These are phyloP conservation scores for Stellera chamaejasme DNA, from an alignment of 345 rosid species.

Conservation along the genomic window DNA sequence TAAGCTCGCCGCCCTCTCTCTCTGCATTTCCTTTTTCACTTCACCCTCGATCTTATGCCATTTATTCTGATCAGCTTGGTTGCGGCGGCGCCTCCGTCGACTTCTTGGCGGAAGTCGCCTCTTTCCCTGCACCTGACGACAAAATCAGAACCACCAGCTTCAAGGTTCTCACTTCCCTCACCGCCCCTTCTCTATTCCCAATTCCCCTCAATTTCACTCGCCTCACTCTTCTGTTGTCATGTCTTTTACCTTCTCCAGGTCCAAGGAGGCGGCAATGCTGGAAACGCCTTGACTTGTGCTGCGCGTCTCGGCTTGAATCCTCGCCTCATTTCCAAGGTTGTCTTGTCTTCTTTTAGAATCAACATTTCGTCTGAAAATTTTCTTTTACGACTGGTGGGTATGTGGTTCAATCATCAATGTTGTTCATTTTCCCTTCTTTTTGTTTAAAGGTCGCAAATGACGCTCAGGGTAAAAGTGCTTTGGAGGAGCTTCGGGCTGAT, in stretches of 20 bases:
- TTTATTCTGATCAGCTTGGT: constrained; percentile 44
- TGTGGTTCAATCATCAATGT: neutral
- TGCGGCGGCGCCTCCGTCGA: constrained; percentile 52
- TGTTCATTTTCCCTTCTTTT: neutral
- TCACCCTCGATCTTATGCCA: neutral
- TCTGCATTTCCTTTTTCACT: neutral
- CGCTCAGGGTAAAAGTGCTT: constrained; percentile 39
- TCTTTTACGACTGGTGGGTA: neutral
- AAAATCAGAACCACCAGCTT: constrained; percentile 81
- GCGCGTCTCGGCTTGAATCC: constrained; percentile 56
- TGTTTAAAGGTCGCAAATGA: constrained; percentile 44
- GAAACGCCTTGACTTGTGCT: constrained; percentile 52
- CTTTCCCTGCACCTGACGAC: constrained; percentile 79
- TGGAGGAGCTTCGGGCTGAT: constrained; percentile 49
- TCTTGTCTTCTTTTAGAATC: neutral
- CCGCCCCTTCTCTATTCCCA: neutral
- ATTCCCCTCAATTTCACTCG: neutral
- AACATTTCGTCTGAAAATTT: neutral
- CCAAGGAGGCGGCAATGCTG: constrained; percentile 78
- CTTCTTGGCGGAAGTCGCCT: constrained; percentile 66
- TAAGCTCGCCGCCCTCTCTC: constrained; percentile 12
- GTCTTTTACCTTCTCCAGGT: constrained; percentile 24
- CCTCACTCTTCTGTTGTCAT: neutral
- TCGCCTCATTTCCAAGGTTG: constrained; percentile 56
- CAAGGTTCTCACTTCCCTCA: constrained; percentile 23